phyloP scores from a whole-genome alignment of 2,329 filamentous ascomycete genomes.

The Trichoderma pleuroti region DNA sequence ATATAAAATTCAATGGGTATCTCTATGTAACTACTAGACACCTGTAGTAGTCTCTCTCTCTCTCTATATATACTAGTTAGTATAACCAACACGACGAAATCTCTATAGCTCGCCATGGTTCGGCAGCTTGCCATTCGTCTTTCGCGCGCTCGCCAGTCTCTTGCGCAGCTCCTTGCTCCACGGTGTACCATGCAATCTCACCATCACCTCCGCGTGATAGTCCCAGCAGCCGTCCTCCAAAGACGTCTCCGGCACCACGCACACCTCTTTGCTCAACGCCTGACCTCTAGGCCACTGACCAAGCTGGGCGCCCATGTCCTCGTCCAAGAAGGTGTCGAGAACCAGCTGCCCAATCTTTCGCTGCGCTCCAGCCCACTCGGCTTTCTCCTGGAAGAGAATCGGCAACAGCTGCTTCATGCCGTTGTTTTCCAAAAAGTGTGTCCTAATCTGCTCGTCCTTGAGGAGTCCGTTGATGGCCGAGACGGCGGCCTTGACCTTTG shows the following conservation, averaged over 20 bases:
- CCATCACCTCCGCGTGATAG: slow-evolving; percentile 45
- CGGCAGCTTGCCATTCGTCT: slow-evolving; percentile 27
- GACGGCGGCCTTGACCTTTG: slow-evolving; percentile 40
- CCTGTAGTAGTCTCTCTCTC: background rate
- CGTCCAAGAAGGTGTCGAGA: slow-evolving; percentile 64
- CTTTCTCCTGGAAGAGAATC: slow-evolving; percentile 47
- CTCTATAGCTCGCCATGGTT: slow-evolving; percentile 35
- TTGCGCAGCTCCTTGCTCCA: slow-evolving; percentile 46
- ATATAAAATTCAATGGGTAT: slow-evolving; percentile 1
- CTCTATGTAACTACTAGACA: background rate
- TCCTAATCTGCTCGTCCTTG: slow-evolving; percentile 49
- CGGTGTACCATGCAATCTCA: slow-evolving; percentile 37
- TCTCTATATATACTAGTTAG: background rate
- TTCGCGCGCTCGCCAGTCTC: slow-evolving; percentile 34
- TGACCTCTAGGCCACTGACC: slow-evolving; percentile 52
- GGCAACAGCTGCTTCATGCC: slow-evolving; percentile 55
- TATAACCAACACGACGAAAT: background rate
- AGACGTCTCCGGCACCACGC: slow-evolving; percentile 30
- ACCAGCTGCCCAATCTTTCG: slow-evolving; percentile 56
- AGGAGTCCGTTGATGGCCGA: slow-evolving; percentile 55
- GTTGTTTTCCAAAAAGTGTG: slow-evolving; percentile 51
- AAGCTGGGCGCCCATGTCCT: slow-evolving; percentile 56
- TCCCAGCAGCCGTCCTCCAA: slow-evolving; percentile 57
- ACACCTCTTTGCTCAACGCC: slow-evolving; percentile 36
- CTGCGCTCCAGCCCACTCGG: slow-evolving; percentile 49